Evolutionary conservation across 306 rosid species (phyloP).

Genomic region (Neltuma alba): DNA sequence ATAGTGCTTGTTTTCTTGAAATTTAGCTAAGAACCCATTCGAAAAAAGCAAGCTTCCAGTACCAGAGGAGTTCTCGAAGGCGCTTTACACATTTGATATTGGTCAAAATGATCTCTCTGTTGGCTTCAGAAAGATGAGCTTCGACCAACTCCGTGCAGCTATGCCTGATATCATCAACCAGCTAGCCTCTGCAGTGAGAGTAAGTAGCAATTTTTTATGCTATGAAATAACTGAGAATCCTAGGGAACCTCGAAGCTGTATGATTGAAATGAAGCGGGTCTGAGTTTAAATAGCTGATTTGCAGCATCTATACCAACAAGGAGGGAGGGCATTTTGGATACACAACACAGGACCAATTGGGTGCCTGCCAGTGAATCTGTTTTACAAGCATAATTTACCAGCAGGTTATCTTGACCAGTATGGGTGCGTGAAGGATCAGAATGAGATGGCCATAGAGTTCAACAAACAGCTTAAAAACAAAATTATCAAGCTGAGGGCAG

Average conservation of each 20-base stretch:
- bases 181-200: constrained; percentile 78
- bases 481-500: constrained; percentile 67
- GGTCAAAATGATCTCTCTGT: constrained; percentile 91
- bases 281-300: not conserved
- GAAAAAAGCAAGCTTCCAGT: constrained; percentile 68
- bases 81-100: constrained; percentile 88
- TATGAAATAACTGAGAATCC: not conserved
- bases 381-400: constrained; percentile 65
- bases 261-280: not conserved
- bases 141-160: constrained; percentile 64
- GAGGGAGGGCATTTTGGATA: constrained; percentile 89
- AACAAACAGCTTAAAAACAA: constrained; percentile 62
- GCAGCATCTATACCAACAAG: constrained; percentile 69
- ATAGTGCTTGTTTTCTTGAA: constrained; percentile 21
- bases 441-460: constrained; percentile 72
- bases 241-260: not conserved
- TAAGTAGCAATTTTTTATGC: constrained; percentile 35
- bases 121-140: constrained; percentile 73
- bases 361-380: constrained; percentile 71
- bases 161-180: constrained; percentile 78
- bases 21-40: constrained; percentile 54
- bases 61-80: constrained; percentile 80
- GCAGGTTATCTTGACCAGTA: constrained; percentile 53
- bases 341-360: constrained; percentile 96
- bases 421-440: constrained; percentile 70